Base-by-base conservation (phyloP, 2,329 filamentous ascomycete species). In the Rhinocladiella mackenziei region DNA sequence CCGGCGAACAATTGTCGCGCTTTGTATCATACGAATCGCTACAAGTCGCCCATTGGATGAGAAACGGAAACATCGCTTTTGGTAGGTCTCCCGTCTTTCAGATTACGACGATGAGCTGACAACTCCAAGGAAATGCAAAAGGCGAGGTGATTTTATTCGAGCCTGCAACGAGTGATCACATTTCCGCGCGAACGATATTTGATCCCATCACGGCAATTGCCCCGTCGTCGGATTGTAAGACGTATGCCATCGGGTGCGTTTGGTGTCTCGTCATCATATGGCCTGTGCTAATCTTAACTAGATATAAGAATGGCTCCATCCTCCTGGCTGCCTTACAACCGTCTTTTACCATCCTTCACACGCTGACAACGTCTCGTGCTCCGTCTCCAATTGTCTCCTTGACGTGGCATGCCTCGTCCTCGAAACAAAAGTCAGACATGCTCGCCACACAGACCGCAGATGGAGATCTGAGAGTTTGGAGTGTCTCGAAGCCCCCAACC, bases 381-480 rank as follows among this genome's bases (percentile, higher is more conserved):
- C 91, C 92, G 1, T 96, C 91, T 1, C 85, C 88, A 2, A 89
- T 98, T 38, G 81, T 89, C 3, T 86, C 82, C 6, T 70, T 98
- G 14, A 80, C 88, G 46, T 98, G 92, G 92, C 92, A 98, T 73
- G 89, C 91, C 26, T 96, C 92, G 0, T 96, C 92, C 0, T 85
- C 89, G 0, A 87, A 89, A 55, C 89, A 96, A 65, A 96, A 94
- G 67, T 95, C 92, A 1, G 91, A 97, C 60, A 98, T 98, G 92
- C 72, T 98, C 58, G 91, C 91, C 1, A 86, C 89, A 6, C 91
- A 97, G 66, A 92, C 88, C 3, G 78, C 84, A 39, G 89, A 96
- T 61, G 91, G 92, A 14, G 91, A 98, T 61, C 71, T 98, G 33
- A 79, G 89, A 56, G 89, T 98, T 14, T 98, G 92, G 92, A 98